phyloP scores from a whole-genome alignment of 768 basidiomycete genomes.

The Leccinum variicolor region DNA sequence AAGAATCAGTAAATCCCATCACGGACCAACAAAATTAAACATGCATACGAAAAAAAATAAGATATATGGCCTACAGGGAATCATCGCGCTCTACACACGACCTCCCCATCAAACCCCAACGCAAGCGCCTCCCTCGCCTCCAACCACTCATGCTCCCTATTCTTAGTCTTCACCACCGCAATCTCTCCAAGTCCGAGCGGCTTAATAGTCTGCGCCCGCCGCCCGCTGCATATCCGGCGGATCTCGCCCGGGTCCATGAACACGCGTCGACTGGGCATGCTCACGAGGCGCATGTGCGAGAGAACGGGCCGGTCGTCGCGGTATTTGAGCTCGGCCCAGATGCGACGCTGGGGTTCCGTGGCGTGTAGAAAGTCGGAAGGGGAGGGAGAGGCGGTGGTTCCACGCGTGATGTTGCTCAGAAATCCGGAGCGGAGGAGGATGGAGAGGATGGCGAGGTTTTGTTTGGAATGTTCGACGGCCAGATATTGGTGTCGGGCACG shows the following conservation, averaged over 20 bases:
- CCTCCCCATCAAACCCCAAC: constrained; percentile 77
- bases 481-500: constrained; percentile 78
- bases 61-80: too few relatives aligned
- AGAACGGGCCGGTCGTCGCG: constrained; percentile 87
- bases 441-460: constrained; percentile 88
- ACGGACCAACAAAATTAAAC: too few relatives aligned
- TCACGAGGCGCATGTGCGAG: constrained; percentile 73
- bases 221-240: constrained; percentile 72
- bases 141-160: constrained; percentile 75
- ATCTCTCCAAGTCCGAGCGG: constrained; percentile 93
- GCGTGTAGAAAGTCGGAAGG: constrained; percentile 60
- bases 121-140: constrained; percentile 91
- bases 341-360: constrained; percentile 60
- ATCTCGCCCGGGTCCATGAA: constrained; percentile 75
- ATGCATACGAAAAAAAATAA: too few relatives aligned
- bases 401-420: constrained; percentile 77
- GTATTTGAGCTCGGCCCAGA: constrained; percentile 88
- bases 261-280: constrained; percentile 78
- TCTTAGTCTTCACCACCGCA: constrained; percentile 73
- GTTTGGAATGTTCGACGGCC: constrained; percentile 76
- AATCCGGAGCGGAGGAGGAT: constrained; percentile 92
- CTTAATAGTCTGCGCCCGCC: constrained; percentile 74
- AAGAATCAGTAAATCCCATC: too few relatives aligned
- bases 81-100: constrained; percentile 75
- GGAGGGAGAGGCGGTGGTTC: constrained; percentile 61